Conservation (phyloP, 1,284 basidiomycete species). For the Singerocomus rubriflavus region DNA sequence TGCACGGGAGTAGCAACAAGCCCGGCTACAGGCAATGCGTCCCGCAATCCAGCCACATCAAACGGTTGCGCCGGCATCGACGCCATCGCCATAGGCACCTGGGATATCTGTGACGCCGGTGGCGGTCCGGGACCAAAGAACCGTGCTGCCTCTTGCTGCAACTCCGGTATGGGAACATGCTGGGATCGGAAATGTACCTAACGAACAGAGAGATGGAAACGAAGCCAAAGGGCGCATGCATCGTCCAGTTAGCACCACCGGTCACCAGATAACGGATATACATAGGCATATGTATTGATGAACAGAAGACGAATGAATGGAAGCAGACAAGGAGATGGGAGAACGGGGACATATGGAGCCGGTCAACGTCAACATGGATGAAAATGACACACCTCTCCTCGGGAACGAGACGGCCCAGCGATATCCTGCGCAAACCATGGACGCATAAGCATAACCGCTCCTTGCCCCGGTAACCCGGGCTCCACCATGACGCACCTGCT, state of each 20-base stretch:
- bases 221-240: not conserved
- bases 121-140: slow-evolving; percentile 52
- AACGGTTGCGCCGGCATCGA: slow-evolving; percentile 30
- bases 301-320: slow-evolving; percentile 5
- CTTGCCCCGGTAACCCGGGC: slow-evolving; percentile 15
- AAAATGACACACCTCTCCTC: slow-evolving; percentile 22
- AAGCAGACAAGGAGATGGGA: slow-evolving; percentile 2
- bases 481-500: slow-evolving; percentile 53
- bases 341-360: slow-evolving; percentile 10
- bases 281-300: too few species aligned
- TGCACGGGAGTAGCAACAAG: slow-evolving; percentile 22
- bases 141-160: slow-evolving; percentile 62
- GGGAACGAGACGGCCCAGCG: slow-evolving; percentile 19
- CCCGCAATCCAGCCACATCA: slow-evolving; percentile 55
- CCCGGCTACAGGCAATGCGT: slow-evolving; percentile 43
- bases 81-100: slow-evolving; percentile 29
- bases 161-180: slow-evolving; percentile 38
- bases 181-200: slow-evolving; percentile 56
- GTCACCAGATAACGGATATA: too few species aligned
- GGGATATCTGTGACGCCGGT: slow-evolving; percentile 23
- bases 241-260: slow-evolving; percentile 1
- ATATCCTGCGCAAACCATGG: slow-evolving; percentile 16
- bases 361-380: slow-evolving; percentile 6
- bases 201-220: not conserved
- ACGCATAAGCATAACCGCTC: slow-evolving; percentile 16